Evolutionary conservation across 495 filamentous ascomycete species (phyloP), one percentile per base, ranked within the genome.

Genomic region (Penicillium robsamsonii): DNA sequence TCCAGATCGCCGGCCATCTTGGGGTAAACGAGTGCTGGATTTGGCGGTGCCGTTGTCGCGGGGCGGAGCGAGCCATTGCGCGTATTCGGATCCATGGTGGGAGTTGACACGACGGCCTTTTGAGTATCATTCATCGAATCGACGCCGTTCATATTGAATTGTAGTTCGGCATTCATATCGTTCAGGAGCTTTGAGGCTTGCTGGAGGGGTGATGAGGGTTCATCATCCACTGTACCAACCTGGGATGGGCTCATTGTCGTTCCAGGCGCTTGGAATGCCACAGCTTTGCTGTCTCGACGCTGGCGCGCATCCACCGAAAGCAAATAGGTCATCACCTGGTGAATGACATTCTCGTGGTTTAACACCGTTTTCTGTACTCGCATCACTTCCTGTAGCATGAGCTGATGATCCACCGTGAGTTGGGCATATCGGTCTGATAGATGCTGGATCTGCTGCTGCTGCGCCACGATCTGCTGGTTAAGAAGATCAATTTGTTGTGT

Each of bases 401-500:
- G 81, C 58, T 89, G 84, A 63, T 96, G 92, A 55, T 92, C 89
- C 53, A 92, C 87, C 41, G 86, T 83, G 41, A 97, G 79, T 64
- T 95, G 90, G 40, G 88, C 85, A 73, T 94, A 92, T 48, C 88
- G 86, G 58, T 92, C 86, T 58, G 92, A 88, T 22, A 98, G 76
- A 41, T 86, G 82, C 66, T 95, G 89, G 46, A 97, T 84, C 66
- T 96, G 91, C 61, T 96, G 91, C 64, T 95, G 90, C 17, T 95
- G 94, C 18, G 92, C 93, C 46, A 90, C 79, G 54, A 97, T 80
- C 59, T 96, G 91, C 60, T 86, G 87, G 77, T 92, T 92, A 50
- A 98, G 79, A 27, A 94, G 78, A 53, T 96, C 88, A 60, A 97
- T 90, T 70, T 97, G 94, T 69, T 94, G 91, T 5, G 87, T 83